Base-by-base conservation (phyloP, 768 basidiomycete species). In the Pisolithus orientalis region DNA sequence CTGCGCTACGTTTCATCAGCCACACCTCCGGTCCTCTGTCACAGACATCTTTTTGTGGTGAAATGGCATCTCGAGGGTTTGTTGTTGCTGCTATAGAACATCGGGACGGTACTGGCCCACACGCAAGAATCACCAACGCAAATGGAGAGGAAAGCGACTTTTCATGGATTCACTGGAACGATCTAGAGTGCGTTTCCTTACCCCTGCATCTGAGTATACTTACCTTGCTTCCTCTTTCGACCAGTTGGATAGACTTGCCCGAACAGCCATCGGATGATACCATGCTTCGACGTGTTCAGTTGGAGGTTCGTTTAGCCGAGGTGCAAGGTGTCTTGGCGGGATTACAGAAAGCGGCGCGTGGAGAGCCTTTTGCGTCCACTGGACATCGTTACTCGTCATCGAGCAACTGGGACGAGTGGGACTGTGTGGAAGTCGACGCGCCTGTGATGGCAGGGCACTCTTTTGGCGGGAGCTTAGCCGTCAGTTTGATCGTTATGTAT, bases 21-120 rank as follows among this genome's bases (percentile, higher is more conserved):
- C 11, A 27, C 21, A 6, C 27, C 28, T 24, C 4, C 46, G 21
- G 37, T 6, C 8, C 37, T 21, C 11, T 42, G 40, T 13, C 1
- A 4, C 39, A 61, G 63, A 64, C 60, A 10, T 69, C 75, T 25
- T 65, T 74, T 57, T 77, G 74, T 48, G 70, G 75, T 0, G 72
- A 73, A 47, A 59, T 79, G 50, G 76, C 77, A 0, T 71, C 70
- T 4, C 58, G 70, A 14, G 77, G 79, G 0, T 76, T 72, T 53
- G 61, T 79, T 34, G 76, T 78, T 2, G 67, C 69, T 10, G 71
- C 71, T 2, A 53, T 79, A 24, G 77, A 79, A 52, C 77, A 79
- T 50, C 66, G 71, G 24, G 77, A 80, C 50, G 77, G 76, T 0
- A 73, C 72, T 2, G 72, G 70, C 7, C 78, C 78, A 27, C 59